These are phyloP conservation scores for Phaeosphaeria sp. DNA, from an alignment of 2,329 filamentous ascomycete genomes.

Conservation along the genomic window DNA sequence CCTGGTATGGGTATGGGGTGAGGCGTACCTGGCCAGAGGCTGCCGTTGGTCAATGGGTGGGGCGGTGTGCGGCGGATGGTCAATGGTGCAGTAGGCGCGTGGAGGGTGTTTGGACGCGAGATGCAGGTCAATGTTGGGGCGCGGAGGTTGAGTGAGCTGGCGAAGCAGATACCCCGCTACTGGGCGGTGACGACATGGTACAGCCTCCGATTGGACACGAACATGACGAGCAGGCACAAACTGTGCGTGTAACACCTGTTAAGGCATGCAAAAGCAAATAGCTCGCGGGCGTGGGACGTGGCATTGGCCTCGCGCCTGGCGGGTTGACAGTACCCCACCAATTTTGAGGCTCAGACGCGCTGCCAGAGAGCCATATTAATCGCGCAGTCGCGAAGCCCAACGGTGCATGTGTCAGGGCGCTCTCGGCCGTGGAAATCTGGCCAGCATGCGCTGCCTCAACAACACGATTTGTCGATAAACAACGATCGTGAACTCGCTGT, in stretches of 20 bases:
- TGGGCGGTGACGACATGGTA: slow-evolving; percentile 38
- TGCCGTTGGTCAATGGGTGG: slow-evolving; percentile 14
- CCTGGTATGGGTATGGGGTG: slow-evolving; percentile 8
- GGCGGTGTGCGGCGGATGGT: slow-evolving; percentile 31
- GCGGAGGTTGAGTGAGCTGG: slow-evolving; percentile 30
- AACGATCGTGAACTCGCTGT: slow-evolving; percentile 7
- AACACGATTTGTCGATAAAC: slow-evolving; percentile 9
- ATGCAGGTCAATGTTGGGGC: slow-evolving; percentile 31
- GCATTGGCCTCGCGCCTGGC: slow-evolving; percentile 8
- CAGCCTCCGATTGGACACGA: slow-evolving; percentile 34
- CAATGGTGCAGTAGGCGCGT: slow-evolving; percentile 21
- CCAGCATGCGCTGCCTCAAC: slow-evolving; percentile 7
- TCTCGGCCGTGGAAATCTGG: slow-evolving; percentile 39
- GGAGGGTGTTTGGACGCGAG: slow-evolving; percentile 18
- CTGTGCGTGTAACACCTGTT: slow-evolving; percentile 6
- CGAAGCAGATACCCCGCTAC: slow-evolving; percentile 26
- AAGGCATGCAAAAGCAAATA: slow-evolving; percentile 27
- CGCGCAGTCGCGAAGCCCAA: slow-evolving; percentile 22
- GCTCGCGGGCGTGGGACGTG: slow-evolving; percentile 12
- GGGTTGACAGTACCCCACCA: slow-evolving; percentile 10
- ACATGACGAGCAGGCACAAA: slow-evolving; percentile 13
- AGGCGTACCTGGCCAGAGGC: slow-evolving; percentile 29
- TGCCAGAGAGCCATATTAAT: slow-evolving; percentile 27
- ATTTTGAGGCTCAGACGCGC: slow-evolving; percentile 1
- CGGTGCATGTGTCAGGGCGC: slow-evolving; percentile 3